Evolutionary conservation across 1,284 basidiomycete species (phyloP).

Genomic region (Microbotryum saponariae): DNA sequence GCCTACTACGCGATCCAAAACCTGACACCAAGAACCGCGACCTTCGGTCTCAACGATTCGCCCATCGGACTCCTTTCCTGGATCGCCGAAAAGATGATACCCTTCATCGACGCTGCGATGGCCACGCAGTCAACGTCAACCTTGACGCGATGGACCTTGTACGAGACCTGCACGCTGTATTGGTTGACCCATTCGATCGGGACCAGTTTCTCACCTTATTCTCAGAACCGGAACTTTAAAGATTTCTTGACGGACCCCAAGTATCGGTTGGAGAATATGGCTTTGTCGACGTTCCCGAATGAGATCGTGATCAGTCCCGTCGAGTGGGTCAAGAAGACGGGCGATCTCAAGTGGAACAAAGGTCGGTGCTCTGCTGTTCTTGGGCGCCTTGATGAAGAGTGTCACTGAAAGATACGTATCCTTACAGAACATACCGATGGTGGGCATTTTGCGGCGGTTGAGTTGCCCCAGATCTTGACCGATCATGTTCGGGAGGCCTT

Average conservation of each 20-base stretch:
- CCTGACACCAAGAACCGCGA: constrained; percentile 16
- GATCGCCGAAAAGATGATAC: constrained; percentile 25
- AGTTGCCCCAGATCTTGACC: constrained; percentile 14
- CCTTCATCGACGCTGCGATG: constrained; percentile 3
- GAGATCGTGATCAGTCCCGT: constrained; percentile 14
- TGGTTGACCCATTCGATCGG: constrained; percentile 26
- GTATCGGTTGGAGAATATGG: constrained; percentile 18
- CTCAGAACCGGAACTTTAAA: constrained; percentile 19
- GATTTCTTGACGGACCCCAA: constrained; percentile 7
- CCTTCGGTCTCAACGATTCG: constrained; percentile 18
- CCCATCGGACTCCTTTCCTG: constrained; percentile 23
- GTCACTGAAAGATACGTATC: too few relatives aligned
- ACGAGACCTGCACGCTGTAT: constrained; percentile 13
- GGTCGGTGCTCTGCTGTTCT: neutral
- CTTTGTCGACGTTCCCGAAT: constrained; percentile 11
- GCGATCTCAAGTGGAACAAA: constrained; percentile 12
- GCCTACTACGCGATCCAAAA: constrained; percentile 23
- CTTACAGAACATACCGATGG: constrained; percentile 15
- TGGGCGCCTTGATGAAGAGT: neutral
- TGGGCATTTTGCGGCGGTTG: constrained; percentile 20
- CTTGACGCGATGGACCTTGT: constrained; percentile 15
- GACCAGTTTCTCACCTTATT: constrained; percentile 20
- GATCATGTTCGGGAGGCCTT: constrained; percentile 19
- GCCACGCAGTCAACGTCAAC: constrained; percentile 7
- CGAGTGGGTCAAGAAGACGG: constrained; percentile 6